Conservation (phyloP, 2,329 filamentous ascomycete species). For the Botryotinia convoluta region DNA sequence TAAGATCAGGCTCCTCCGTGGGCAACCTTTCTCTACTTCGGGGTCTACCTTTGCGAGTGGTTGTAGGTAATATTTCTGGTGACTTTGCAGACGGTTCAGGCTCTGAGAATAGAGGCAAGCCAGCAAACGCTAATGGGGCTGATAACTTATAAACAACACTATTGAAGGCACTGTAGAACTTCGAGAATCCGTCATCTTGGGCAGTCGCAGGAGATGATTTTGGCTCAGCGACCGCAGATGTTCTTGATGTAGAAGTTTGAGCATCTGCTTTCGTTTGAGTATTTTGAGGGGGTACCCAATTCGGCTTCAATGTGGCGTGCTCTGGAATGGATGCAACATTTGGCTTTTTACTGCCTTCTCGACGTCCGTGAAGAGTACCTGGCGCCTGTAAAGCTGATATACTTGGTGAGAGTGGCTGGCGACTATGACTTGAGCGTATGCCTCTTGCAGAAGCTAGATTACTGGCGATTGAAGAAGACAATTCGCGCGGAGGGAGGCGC, state of each 20-base stretch:
- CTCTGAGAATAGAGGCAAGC: slow-evolving; percentile 69
- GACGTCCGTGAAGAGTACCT: slow-evolving; percentile 62
- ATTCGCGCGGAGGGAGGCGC: slow-evolving; percentile 58
- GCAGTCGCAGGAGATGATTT: slow-evolving; percentile 35
- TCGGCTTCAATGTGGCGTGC: slow-evolving; percentile 46
- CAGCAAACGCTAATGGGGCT: slow-evolving; percentile 87
- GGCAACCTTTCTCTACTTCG: slow-evolving; percentile 35
- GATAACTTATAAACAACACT: slow-evolving; percentile 85
- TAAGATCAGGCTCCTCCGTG: slow-evolving; percentile 67
- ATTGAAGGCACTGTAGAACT: slow-evolving; percentile 91
- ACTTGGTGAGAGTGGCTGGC: slow-evolving; percentile 68
- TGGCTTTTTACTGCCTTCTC: slow-evolving; percentile 47
- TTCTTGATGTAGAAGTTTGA: slow-evolving; percentile 30
- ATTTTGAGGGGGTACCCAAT: slow-evolving; percentile 49
- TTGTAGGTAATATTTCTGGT: slow-evolving; percentile 42
- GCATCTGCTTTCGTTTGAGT: slow-evolving; percentile 33
- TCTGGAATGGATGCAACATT: slow-evolving; percentile 56
- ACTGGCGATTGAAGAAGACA: slow-evolving; percentile 80
- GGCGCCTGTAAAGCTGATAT: slow-evolving; percentile 72
- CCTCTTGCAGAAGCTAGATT: slow-evolving; percentile 84
- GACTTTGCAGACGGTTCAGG: slow-evolving; percentile 41
- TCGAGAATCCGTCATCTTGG: slow-evolving; percentile 76
- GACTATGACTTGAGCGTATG: slow-evolving; percentile 63
- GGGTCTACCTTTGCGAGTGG: slow-evolving; percentile 37
- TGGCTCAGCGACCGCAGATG: slow-evolving; percentile 38